phyloP scores from a whole-genome alignment of 345 rosid species.

The Dipteronia dyeriana region DNA sequence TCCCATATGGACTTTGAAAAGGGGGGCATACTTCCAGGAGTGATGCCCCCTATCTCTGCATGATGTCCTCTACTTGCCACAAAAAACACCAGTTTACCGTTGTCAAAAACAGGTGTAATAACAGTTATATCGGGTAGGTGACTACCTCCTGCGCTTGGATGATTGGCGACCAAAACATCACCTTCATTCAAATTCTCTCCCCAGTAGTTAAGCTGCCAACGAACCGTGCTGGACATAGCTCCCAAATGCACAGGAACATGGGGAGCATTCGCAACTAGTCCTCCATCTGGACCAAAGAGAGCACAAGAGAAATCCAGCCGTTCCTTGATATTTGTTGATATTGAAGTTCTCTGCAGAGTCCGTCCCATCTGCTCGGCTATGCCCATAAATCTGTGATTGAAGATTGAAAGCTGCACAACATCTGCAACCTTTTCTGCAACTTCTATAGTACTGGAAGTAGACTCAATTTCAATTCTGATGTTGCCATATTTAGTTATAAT shows the following conservation, averaged over 20 bases:
- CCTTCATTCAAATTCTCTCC: slow-evolving; percentile 75
- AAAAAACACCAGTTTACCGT: slow-evolving; percentile 81
- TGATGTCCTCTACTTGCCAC: slow-evolving; percentile 98
- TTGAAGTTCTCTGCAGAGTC: slow-evolving; percentile 93
- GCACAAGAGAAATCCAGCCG: slow-evolving; percentile 97
- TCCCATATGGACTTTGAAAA: slow-evolving; percentile 96
- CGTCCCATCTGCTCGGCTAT: slow-evolving; percentile 99
- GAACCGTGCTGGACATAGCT: slow-evolving; percentile 94
- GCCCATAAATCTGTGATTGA: slow-evolving; percentile 97
- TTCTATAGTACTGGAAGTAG: slow-evolving; percentile 38
- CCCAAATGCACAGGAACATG: slow-evolving; percentile 98
- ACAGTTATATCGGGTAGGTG: slow-evolving; percentile 98
- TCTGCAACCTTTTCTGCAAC: slow-evolving; percentile 77
- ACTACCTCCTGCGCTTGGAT: slow-evolving; percentile 97
- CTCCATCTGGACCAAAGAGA: slow-evolving; percentile 92
- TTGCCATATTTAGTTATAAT: slow-evolving; percentile 83
- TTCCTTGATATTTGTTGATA: slow-evolving; percentile 95
- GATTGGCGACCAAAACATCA: slow-evolving; percentile 91
- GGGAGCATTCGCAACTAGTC: slow-evolving; percentile 96
- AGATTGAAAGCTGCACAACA: slow-evolving; percentile 95
- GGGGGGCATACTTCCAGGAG: slow-evolving; percentile 99
- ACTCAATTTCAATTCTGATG: slow-evolving; percentile 72
- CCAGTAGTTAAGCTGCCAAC: slow-evolving; percentile 91
- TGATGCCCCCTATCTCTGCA: slow-evolving; percentile 98
- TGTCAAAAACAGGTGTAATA: slow-evolving; percentile 84